Percentiles rank a stretch among this genome's conserved stretches.
phyloP scores from a whole-genome alignment of 305 asterid species.

The Fraxinus latifolia region DNA sequence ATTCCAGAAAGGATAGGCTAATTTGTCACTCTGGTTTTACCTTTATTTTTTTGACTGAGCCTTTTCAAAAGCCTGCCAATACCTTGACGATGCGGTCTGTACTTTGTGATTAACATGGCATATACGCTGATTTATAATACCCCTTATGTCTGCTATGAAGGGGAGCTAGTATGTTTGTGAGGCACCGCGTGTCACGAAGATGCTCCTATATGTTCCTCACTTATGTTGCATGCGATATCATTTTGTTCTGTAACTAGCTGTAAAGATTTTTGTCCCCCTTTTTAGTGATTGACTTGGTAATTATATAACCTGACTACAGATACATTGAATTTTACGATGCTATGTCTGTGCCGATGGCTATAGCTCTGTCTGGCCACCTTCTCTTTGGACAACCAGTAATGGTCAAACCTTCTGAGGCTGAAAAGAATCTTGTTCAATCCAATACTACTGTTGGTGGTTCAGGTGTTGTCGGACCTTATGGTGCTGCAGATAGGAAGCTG shows the following conservation, averaged over 20 bases:
- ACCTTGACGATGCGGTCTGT: not conserved
- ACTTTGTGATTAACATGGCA: not conserved
- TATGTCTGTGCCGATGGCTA: slow-evolving; percentile 98
- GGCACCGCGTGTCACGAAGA: not conserved
- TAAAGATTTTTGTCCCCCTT: not conserved
- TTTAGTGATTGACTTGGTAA: not conserved
- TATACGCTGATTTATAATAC: not conserved
- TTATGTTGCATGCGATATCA: not conserved
- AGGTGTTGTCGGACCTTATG: slow-evolving; percentile 79
- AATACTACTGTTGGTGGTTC: slow-evolving; percentile 64
- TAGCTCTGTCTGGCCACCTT: slow-evolving; percentile 84
- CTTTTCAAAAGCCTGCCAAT: not conserved
- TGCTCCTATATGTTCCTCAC: not conserved
- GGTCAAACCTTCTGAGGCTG: slow-evolving; percentile 99
- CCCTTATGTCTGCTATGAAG: not conserved
- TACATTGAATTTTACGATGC: slow-evolving; percentile 91
- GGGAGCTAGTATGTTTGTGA: not conserved
- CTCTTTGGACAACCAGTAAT: slow-evolving; percentile 95
- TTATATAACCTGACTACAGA: slow-evolving; percentile 40
- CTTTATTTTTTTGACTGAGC: not conserved
- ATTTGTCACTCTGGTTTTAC: not conserved
- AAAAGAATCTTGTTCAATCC: slow-evolving; percentile 95
- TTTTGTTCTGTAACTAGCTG: not conserved
- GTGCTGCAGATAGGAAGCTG: slow-evolving; percentile 83
- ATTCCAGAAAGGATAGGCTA: not conserved